These are phyloP conservation scores for Macrolepiota albuminosa DNA, from an alignment of 768 basidiomycete species.

Conservation along the genomic window DNA sequence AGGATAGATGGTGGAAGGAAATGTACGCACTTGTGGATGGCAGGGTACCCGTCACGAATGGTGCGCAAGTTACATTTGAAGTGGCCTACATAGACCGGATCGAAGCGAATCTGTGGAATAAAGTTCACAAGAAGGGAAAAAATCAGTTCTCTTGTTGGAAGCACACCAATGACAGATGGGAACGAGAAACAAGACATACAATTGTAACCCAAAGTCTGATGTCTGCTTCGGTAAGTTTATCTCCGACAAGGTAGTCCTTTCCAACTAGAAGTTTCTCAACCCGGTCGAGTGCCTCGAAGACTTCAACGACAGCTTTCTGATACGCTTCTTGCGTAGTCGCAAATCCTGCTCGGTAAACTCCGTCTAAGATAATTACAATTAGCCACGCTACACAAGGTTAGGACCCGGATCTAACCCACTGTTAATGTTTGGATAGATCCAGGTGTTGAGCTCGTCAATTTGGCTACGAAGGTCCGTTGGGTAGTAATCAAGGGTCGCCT, in stretches of 20 bases:
- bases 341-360: slow-evolving; percentile 89
- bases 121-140: background rate
- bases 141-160: background rate
- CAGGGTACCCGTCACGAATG: slow-evolving; percentile 73
- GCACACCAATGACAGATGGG: background rate
- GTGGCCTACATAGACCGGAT: slow-evolving; percentile 84
- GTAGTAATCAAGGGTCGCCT: slow-evolving; percentile 69
- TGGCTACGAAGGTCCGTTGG: slow-evolving; percentile 64
- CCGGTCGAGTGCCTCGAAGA: slow-evolving; percentile 79
- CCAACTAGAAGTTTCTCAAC: slow-evolving; percentile 73
- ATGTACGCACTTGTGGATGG: slow-evolving; percentile 2
- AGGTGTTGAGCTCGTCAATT: slow-evolving; percentile 83
- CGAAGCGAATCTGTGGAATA: slow-evolving; percentile 67
- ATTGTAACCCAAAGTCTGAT: slow-evolving; percentile 91
- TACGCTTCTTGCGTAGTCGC: slow-evolving; percentile 81
- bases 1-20: too few relatives aligned
- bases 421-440: slow-evolving; percentile 83
- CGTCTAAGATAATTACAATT: slow-evolving; percentile 41
- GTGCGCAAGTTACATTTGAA: slow-evolving; percentile 92
- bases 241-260: slow-evolving; percentile 83
- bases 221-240: slow-evolving; percentile 78
- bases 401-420: slow-evolving; percentile 41
- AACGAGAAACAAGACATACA: slow-evolving; percentile 36
- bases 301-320: slow-evolving; percentile 36
- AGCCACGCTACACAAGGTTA: background rate